Conservation (phyloP, 257 asterid genomes). For the Solanum peruvianum region DNA sequence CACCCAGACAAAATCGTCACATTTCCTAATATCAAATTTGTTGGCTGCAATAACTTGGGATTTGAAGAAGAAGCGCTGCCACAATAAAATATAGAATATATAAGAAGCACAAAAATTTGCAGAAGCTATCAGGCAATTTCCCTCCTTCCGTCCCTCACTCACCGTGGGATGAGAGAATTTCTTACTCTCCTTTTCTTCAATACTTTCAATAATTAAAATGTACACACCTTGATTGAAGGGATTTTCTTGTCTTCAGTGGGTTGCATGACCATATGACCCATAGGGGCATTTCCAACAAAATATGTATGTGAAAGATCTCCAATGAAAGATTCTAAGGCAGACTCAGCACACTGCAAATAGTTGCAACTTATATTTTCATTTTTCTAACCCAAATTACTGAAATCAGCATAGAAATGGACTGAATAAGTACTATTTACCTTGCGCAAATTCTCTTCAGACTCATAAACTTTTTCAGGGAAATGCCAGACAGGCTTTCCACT, state of each 20-base stretch:
- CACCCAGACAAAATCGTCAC: conserved; percentile 80
- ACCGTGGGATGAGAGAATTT: not conserved
- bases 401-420: not conserved
- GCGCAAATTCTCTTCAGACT: conserved; percentile 65
- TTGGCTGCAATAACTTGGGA: conserved; percentile 75
- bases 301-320: conserved; percentile 72
- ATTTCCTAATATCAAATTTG: conserved; percentile 36
- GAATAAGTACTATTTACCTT: conserved; percentile 26
- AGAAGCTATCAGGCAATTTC: not conserved
- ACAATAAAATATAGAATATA: not conserved
- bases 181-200: not conserved
- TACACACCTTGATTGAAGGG: conserved; percentile 42
- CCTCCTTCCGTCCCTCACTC: not conserved
- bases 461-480: conserved; percentile 76
- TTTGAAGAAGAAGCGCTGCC: conserved; percentile 85
- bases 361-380: conserved; percentile 1
- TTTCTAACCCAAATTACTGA: not conserved
- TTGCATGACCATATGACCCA: conserved; percentile 50
- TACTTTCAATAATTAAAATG: not conserved
- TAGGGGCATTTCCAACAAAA: conserved; percentile 91
- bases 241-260: conserved; percentile 21
- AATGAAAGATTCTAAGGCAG: conserved; percentile 65
- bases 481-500: conserved; percentile 69
- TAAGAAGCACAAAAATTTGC: not conserved
- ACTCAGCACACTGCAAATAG: conserved; percentile 74